Evolutionary conservation across 2,329 filamentous ascomycete genomes (phyloP).

Genomic region (Cylindrodendrum hubeiense): DNA sequence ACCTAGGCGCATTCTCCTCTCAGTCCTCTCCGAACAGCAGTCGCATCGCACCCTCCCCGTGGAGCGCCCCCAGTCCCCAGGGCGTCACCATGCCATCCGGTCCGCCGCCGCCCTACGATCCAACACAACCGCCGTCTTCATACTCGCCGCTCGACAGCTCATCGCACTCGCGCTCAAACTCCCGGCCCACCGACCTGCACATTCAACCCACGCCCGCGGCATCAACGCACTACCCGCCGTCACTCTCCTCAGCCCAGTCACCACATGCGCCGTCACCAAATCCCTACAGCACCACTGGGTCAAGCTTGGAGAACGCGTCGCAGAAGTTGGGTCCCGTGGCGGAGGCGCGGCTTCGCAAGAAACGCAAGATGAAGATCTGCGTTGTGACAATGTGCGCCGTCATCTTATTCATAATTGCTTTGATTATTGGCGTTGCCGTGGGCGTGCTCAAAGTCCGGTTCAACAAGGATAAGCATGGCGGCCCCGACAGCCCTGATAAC

Average conservation of each 20-base stretch:
- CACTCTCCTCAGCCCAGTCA: constrained; percentile 16
- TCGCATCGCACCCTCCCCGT: constrained; percentile 24
- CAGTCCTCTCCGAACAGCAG: constrained; percentile 13
- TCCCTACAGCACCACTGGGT: constrained; percentile 32
- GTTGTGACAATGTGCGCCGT: constrained; percentile 35
- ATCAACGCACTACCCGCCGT: constrained; percentile 32
- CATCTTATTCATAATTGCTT: constrained; percentile 40
- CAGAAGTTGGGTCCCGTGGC: constrained; percentile 42
- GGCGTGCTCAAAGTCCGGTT: constrained; percentile 42
- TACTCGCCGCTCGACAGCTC: constrained; percentile 38
- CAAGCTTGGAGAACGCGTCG: constrained; percentile 29
- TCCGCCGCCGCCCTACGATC: constrained; percentile 46
- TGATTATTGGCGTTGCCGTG: constrained; percentile 43
- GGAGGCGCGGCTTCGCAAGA: constrained; percentile 35
- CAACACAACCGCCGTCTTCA: constrained; percentile 41
- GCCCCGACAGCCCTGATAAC: constrained; percentile 1
- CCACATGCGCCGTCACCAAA: constrained; percentile 30
- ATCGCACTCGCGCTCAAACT: constrained; percentile 17
- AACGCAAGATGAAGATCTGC: constrained; percentile 39
- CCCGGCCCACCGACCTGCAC: constrained; percentile 8
- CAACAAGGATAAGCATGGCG: constrained; percentile 24
- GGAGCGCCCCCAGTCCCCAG: constrained; percentile 19
- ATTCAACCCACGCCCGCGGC: constrained; percentile 7
- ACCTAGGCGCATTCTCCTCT: constrained; percentile 23
- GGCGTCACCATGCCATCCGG: constrained; percentile 32